Base-by-base conservation (phyloP, 2,329 filamentous ascomycete genomes). In the Paracorniculantispora psalliotae region DNA sequence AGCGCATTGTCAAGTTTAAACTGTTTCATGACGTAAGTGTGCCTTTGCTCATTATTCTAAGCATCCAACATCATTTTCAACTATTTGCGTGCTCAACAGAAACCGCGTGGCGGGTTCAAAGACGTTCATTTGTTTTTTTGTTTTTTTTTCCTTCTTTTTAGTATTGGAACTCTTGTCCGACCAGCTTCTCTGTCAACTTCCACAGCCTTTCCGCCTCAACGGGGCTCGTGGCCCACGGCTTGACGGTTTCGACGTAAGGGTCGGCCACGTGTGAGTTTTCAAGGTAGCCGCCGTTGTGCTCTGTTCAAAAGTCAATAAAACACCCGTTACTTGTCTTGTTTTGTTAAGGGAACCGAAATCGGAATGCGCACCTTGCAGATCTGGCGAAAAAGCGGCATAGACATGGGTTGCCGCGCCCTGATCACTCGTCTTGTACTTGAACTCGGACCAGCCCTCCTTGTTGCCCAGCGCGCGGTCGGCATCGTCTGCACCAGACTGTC, bases 171-270 rank as follows among this genome's bases (percentile, higher is more conserved):
- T 72, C 67, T 58, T 78, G 68, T 0, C 68, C 71, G n/a, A 79
- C 76, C 51, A 80, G 63, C 62, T 75, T 66, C 68, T 79, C 75
- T n/a, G 74, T 79, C 49, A 79, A 46, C 46, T 69, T 69, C 79
- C 78, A 81, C 39, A 80, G 65, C 66, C 65, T 76, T 60, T 76
- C 73, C 0, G 78, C 77, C 51, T 72, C 71, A 8, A 72, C 17
- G 2, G 59, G 15, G 47, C 67, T 69, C n/a, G 67, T 69, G 0
- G 63, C 72, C 69, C 70, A 72, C 12, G 69, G 63, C 48, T 64
- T 68, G 37, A 69, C 60, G 0, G 64, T 66, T 25, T 73, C 67
- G 7, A 63, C 52, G 19, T 64, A 67, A 2, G 71, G 69, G 44
- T 72, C 68, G 0, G 66, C 64, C 2, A 74, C 63, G 21, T 72